A percentile compares a stretch with the other conserved stretches of the same genome.
Evolutionary conservation across 805 yeast species (phyloP).

Genomic region (Yamadazyma takamatsuzukensis): DNA sequence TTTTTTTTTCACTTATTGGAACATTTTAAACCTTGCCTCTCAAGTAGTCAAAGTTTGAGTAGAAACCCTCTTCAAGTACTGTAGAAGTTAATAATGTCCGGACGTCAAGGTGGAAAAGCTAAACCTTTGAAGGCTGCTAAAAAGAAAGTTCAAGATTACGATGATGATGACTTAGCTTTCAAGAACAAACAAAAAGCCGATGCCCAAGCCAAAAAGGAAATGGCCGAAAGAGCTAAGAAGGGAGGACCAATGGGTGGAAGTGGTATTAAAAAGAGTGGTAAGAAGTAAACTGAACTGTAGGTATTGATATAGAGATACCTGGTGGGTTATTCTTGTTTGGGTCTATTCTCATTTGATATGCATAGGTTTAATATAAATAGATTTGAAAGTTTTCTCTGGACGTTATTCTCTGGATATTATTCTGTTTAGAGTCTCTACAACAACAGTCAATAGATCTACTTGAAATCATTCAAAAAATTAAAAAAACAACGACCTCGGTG

Average conservation of each 20-base stretch:
- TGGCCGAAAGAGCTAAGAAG: constrained; percentile 80
- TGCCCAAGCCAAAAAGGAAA: constrained; percentile 86
- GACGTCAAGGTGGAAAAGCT: constrained; percentile 96
- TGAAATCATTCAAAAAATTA: neutral
- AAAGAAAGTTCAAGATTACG: constrained; percentile 70
- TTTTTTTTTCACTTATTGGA: too few relatives aligned
- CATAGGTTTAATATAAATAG: too few relatives aligned
- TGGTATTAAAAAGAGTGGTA: constrained; percentile 86
- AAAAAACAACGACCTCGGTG: constrained; percentile 22
- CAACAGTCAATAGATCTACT: neutral
- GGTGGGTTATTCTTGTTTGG: too few relatives aligned
- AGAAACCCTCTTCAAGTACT: too few relatives aligned
- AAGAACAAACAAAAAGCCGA: constrained; percentile 94
- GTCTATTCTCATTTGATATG: too few relatives aligned
- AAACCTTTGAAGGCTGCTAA: constrained; percentile 87
- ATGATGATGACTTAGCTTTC: constrained; percentile 87
- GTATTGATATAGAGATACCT: neutral
- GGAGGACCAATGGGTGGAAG: constrained; percentile 94
- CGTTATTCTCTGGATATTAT: too few relatives aligned
- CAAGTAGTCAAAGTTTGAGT: too few relatives aligned
- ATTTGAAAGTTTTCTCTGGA: too few relatives aligned
- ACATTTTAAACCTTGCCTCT: too few relatives aligned
- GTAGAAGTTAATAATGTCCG: constrained; percentile 73
- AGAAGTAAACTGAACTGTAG: constrained; percentile 15
- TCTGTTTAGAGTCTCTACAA: neutral